Base-by-base conservation (phyloP, 371 early-diverging fungal species). In the Circinella umbellata region DNA sequence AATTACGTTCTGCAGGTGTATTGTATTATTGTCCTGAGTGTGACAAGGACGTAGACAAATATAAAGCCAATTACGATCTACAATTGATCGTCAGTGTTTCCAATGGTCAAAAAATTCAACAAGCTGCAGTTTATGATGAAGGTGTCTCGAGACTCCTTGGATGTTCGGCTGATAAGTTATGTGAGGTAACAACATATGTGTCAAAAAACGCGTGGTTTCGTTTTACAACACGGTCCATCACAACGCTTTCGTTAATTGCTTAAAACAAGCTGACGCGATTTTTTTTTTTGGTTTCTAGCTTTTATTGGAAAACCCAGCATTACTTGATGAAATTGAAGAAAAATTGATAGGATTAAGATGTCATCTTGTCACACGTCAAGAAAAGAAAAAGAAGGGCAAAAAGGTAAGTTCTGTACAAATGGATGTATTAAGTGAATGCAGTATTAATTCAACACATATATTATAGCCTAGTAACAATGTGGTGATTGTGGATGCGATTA, bases 11-110 rank as follows among this genome's bases (percentile, higher is more conserved):
- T 4, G 62, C 38, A 1, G 46, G 46, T 39, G 62, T 61, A 14
- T 4, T 61, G 4, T 57, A 57, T 27, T 61, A 68, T 37, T 70
- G 70, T 38, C 18, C 18, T 11, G 53, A 51, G 4, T 74, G 70
- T 53, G 63, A 64, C 18, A 46, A 57, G 48, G 36, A 64, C 8
- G 61, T 37, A 13, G 10, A 20, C 1, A 9, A 48, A 3, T 61
- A 37, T 15, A 37, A 64, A 18, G 18, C 51, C 2, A 48, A 47
- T 13, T 70, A 61, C 17, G 59, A 54, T 3, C 46, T 74, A 1
- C 13, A 36, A 5, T 15, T 74, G 53, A 53, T 34, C 3, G 67
- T 74, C 6, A 57, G 20, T 14, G 67, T 55, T 17, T 63, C 3
- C 4, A 36, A 42, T 20, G 61, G 15, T 6, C 46, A 49, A 27